Percentiles rank a stretch among this genome's conserved stretches.
phyloP scores from a whole-genome alignment of 2,329 filamentous ascomycete genomes.

The Rhinocladiella similis region DNA sequence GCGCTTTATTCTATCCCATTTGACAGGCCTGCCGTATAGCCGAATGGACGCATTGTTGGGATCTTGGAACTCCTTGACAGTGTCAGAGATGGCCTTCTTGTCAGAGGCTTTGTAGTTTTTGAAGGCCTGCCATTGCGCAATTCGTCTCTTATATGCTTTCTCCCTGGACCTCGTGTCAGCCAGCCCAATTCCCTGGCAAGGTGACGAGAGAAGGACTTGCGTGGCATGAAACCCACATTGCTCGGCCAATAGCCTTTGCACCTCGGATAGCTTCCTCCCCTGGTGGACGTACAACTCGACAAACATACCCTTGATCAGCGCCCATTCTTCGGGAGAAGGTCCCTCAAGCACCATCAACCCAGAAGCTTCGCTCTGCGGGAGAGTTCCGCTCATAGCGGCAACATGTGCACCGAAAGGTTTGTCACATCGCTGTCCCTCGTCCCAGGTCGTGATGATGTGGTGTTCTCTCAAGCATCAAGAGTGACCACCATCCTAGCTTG shows the following conservation, averaged over 20 bases:
- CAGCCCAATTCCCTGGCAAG: neutral
- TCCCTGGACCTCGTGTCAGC: slow-evolving; percentile 3
- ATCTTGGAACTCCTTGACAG: neutral
- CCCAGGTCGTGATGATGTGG: no score
- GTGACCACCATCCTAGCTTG: no score
- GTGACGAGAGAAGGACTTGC: neutral
- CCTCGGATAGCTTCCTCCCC: slow-evolving; percentile 8
- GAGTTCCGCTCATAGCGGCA: neutral
- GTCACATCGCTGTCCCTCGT: no score
- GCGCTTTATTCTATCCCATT: slow-evolving; percentile 11
- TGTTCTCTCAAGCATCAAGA: no score
- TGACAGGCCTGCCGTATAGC: slow-evolving; percentile 7
- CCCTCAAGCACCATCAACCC: slow-evolving; percentile 8
- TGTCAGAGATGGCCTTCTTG: slow-evolving; percentile 3
- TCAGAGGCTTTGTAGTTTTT: slow-evolving; percentile 10
- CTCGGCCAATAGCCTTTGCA: slow-evolving; percentile 1
- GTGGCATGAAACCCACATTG: slow-evolving; percentile 11
- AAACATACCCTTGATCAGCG: slow-evolving; percentile 9
- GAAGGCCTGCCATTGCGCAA: slow-evolving; percentile 6
- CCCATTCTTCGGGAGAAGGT: slow-evolving; percentile 5
- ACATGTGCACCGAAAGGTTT: no score
- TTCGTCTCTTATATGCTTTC: slow-evolving; percentile 14
- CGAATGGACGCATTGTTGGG: neutral
- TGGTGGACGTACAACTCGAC: slow-evolving; percentile 12
- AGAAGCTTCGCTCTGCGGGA: neutral